Conservation (phyloP, 2,329 filamentous ascomycete species). For the Fusarium bulbicola region DNA sequence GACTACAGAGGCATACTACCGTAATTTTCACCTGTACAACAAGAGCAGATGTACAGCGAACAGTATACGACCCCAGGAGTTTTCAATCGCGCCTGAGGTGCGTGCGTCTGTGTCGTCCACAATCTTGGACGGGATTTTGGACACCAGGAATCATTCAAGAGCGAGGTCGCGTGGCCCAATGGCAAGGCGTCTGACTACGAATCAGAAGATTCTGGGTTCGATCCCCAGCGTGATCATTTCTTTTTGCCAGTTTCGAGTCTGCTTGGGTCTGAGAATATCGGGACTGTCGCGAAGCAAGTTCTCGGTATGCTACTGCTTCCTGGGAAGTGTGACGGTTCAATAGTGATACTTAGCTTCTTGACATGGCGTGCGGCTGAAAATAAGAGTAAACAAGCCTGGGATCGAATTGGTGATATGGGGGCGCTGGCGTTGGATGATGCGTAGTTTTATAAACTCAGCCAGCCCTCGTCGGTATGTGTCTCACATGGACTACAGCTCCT, state of each 20-base stretch:
- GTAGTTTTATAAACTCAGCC: background rate
- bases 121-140: background rate
- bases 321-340: background rate
- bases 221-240: conserved; percentile 39
- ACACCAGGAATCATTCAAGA: conserved; percentile 12
- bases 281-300: background rate
- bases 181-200: conserved; percentile 48
- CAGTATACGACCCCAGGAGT: background rate
- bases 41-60: background rate
- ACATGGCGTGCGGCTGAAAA: background rate
- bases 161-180: conserved; percentile 33
- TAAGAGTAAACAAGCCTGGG: background rate
- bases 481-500: conserved; percentile 21
- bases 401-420: background rate
- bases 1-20: background rate
- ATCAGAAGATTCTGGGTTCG: conserved; percentile 48
- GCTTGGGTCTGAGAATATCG: background rate
- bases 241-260: background rate
- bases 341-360: background rate
- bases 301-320: background rate
- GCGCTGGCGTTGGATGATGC: background rate
- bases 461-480: conserved; percentile 16
- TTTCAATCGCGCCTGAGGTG: background rate
- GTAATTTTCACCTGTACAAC: background rate
- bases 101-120: background rate